Conservation (phyloP, 2,329 filamentous ascomycete genomes). For the Chalara sp. region DNA sequence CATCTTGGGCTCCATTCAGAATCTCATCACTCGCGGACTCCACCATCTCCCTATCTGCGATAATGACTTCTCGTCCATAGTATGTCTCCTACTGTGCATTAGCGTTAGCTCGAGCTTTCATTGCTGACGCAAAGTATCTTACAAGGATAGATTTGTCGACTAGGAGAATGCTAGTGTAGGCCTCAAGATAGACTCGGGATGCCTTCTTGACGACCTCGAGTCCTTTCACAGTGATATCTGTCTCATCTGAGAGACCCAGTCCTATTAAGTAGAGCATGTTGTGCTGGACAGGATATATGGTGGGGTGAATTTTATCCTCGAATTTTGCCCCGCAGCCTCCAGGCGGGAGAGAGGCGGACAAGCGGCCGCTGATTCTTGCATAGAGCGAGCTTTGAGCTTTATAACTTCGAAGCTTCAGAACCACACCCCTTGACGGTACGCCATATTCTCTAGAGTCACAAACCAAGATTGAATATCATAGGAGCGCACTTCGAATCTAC, state of each 20-base stretch:
- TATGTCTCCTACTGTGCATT: slow-evolving; percentile 73
- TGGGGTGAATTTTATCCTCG: no score
- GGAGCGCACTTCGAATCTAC: neutral
- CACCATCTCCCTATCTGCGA: slow-evolving; percentile 96
- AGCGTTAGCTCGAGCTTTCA: slow-evolving; percentile 2
- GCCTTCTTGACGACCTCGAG: slow-evolving; percentile 86
- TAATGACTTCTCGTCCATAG: slow-evolving; percentile 83
- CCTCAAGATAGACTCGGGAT: slow-evolving; percentile 88
- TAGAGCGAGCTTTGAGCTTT: no score
- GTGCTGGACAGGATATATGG: neutral
- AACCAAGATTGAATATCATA: no score
- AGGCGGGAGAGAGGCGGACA: no score
- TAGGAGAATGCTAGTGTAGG: slow-evolving; percentile 92
- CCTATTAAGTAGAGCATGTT: slow-evolving; percentile 92
- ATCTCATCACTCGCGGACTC: slow-evolving; percentile 92
- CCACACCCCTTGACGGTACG: no score
- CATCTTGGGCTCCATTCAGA: slow-evolving; percentile 70
- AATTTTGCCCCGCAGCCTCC: no score
- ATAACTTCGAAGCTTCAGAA: no score
- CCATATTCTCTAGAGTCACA: no score
- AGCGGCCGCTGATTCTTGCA: no score
- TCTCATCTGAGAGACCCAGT: slow-evolving; percentile 92
- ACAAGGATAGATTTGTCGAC: slow-evolving; percentile 70
- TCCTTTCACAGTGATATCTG: slow-evolving; percentile 92
- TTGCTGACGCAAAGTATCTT: slow-evolving; percentile 18